Evolutionary conservation across 2,329 filamentous ascomycete species (phyloP).

Genomic region (Epichloe sibirici): DNA sequence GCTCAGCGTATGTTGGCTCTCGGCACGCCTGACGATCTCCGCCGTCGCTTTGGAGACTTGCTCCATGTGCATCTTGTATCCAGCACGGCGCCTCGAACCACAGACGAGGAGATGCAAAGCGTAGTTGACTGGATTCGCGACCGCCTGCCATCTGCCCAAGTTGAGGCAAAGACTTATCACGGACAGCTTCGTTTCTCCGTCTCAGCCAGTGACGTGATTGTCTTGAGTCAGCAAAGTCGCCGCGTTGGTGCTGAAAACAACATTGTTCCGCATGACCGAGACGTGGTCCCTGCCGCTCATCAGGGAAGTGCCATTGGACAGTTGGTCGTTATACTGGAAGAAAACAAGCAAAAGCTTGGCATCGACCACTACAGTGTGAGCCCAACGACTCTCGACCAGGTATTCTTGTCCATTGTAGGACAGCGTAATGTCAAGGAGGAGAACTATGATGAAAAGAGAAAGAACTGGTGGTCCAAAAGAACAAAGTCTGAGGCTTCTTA

Average conservation of each 20-base stretch:
- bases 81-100: slow-evolving; percentile 60
- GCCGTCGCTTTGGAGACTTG: slow-evolving; percentile 63
- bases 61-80: slow-evolving; percentile 76
- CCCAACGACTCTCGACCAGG: slow-evolving; percentile 79
- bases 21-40: slow-evolving; percentile 60
- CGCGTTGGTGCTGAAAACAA: neutral
- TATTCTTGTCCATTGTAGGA: slow-evolving; percentile 76
- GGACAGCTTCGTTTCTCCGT: slow-evolving; percentile 81
- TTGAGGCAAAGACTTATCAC: slow-evolving; percentile 68
- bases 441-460: slow-evolving; percentile 32
- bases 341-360: slow-evolving; percentile 52
- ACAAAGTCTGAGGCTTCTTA: neutral
- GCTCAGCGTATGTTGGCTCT: slow-evolving; percentile 75
- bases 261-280: slow-evolving; percentile 1
- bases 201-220: slow-evolving; percentile 34
- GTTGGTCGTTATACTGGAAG: slow-evolving; percentile 63
- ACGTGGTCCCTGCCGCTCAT: slow-evolving; percentile 15
- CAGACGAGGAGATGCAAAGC: slow-evolving; percentile 50
- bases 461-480: slow-evolving; percentile 7
- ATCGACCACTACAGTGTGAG: slow-evolving; percentile 80
- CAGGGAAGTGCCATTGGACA: slow-evolving; percentile 46
- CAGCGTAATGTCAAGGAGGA: slow-evolving; percentile 71
- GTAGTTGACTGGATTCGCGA: slow-evolving; percentile 54
- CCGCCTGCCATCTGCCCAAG: slow-evolving; percentile 49
- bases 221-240: slow-evolving; percentile 7